A percentile compares a stretch with the other conserved stretches of the same genome.
These are phyloP conservation scores for Talaromyces stipitatus DNA, from an alignment of 495 filamentous ascomycete genomes.

Conservation along the genomic window DNA sequence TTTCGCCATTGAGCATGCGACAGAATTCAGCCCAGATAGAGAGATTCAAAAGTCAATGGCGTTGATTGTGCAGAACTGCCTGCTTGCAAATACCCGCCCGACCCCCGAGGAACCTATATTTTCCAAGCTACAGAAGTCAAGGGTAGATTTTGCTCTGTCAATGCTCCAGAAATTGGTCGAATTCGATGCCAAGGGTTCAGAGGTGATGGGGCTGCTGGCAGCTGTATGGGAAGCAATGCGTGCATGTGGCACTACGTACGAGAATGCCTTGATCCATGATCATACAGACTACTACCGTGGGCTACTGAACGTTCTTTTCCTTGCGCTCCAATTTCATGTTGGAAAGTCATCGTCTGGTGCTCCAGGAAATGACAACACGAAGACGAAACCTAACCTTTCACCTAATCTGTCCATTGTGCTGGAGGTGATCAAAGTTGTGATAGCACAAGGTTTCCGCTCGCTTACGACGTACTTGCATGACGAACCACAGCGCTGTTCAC, in stretches of 20 bases:
- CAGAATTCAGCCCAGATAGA: conserved; percentile 51
- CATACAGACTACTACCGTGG: conserved; percentile 71
- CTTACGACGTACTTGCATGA: conserved; percentile 69
- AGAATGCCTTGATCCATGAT: conserved; percentile 47
- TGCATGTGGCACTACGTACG: conserved; percentile 55
- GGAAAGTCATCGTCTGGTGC: conserved; percentile 15
- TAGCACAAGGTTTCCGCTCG: conserved; percentile 74
- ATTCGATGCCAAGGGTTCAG: conserved; percentile 47
- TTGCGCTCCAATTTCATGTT: conserved; percentile 61
- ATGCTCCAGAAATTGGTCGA: conserved; percentile 69
- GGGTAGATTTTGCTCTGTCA: conserved; percentile 68
- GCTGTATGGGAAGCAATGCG: conserved; percentile 62
- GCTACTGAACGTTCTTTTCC: conserved; percentile 76
- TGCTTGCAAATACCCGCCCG: conserved; percentile 59
- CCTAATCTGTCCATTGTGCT: conserved; percentile 48
- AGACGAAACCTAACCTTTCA: conserved; percentile 25
- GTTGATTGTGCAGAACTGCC: conserved; percentile 60
- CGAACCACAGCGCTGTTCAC: conserved; percentile 41
- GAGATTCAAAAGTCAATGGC: conserved; percentile 61
- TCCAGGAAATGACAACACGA: conserved; percentile 28
- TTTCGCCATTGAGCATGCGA: conserved; percentile 75
- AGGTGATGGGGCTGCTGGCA: conserved; percentile 54
- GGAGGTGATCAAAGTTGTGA: conserved; percentile 65
- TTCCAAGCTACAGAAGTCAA: conserved; percentile 56
- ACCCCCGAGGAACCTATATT: conserved; percentile 67